Base-by-base conservation (phyloP, 169 alveolate species). In the Cyclospora cayetanensis region DNA sequence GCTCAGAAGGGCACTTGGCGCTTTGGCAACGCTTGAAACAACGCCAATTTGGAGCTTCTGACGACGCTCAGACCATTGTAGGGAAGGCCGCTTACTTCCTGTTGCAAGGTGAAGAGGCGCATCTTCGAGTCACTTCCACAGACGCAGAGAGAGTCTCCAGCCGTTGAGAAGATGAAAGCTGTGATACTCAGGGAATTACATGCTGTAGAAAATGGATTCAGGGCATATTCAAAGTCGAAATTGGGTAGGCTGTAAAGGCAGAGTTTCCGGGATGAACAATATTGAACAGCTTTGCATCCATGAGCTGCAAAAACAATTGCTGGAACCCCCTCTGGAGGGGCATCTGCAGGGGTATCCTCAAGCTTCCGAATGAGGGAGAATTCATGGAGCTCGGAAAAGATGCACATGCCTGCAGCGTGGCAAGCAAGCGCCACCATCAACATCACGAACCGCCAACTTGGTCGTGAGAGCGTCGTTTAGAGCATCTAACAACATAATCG, bases 121-220 rank as follows among this genome's bases (percentile, higher is more conserved):
- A 89, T 72, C 39, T 34, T 76, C 7, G 93, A 89, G 46, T 89
- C 89, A 29, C 74, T 89, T 46, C 86, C 68, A 25, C 93, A 89
- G 52, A 89, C 89, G 83, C 84, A 72, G 53, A 89, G 63, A 22
- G 76, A 63, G 42, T 72, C 63, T 4, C 72, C 89, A 25, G 46
- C 55, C 41, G 90, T 65, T 22, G 80, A 66, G 34, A 89, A 89
- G 41, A 80, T 46, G 41, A 27, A 89, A 31, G 93, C 77, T 12
- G 93, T 89, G 41, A 89, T 89, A 12, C 2, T 22, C 42, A 79
- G 31, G 43, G 88, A 46, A 29, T 50, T n/a, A 46, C 88, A 79
- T n/a, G 88, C 52, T 12, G 70, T 79, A 31, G 70, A 39, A 20
- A 79, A 50, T 37, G 88, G 88, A 55, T 55, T 31, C 65, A 79